Evolutionary conservation across 169 alveolate species (phyloP), one percentile per base, ranked within the genome.

Genomic region (Plasmodium chabaudi): DNA sequence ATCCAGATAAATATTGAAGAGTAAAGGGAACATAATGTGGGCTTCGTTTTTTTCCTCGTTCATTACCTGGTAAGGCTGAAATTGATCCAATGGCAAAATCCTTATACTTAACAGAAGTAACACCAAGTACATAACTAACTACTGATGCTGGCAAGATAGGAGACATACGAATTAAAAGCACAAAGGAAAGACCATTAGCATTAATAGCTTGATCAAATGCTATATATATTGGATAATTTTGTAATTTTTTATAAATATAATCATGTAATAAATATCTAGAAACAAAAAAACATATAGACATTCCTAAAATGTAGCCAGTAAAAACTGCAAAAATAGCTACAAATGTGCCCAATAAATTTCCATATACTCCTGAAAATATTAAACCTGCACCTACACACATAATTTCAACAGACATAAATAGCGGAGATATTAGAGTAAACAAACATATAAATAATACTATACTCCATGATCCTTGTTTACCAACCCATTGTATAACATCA

Each of bases 391-490:
- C 91, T 12, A 86, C 74, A 70, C 91, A 86, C 91, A 86, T 86
- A 70, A 86, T 68, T 57, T 86, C 91, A 23, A 86, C 91, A 19
- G 91, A 86, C 91, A 86, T 86, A 51, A 86, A 86, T 13, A 86
- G 44, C 15, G 91, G 91, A 34, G 87, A 21, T 6, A 59, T 51
- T 34, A 57, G 60, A 12, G 91, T 86, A 53, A 86, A 86, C 63
- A 86, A 59, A 51, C 59, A 59, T 57, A 86, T 69, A 64, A 69
- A 86, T 34, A 86, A 72, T 21, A 86, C 39, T 21, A 86, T 86
- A 44, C 91, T 86, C 91, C 91, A 86, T 19, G 91, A 86, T 9
- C 87, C 87, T 86, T 86, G 91, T 70, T 71, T 59, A 2, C 87
- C 75, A 21, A 86, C 91, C 91, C 91, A 86, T 21, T 86, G 47